Evolutionary conservation across 1,139 yeast species (phyloP), one percentile per base, ranked within the genome.

Genomic region (Pichia sp.): DNA sequence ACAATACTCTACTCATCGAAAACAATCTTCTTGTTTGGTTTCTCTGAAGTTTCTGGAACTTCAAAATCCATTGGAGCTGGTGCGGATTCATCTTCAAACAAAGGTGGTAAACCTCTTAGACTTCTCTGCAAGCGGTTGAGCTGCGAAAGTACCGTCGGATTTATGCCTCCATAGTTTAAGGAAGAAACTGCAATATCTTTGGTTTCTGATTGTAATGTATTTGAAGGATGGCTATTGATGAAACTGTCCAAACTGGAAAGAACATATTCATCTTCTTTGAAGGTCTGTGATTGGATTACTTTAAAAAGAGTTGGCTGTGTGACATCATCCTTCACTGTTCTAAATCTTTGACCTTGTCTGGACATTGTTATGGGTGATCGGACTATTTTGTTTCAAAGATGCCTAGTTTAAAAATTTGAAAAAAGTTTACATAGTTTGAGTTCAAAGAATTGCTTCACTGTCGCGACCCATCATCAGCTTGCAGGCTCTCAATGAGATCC

Each of bases 41-140:
- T 43, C 18, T n/a, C 21, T 18, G 32, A 12, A 5, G 40, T 41
- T 9, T 35, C 42, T 10, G 39, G 46, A 48, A 53, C 38, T 38
- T 54, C 43, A 55, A 43, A 38, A 5, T 38, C 39, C 3, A 18
- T 23, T 10, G 35, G 22, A 18, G 42, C 15, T 21, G 34, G 34
- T 50, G 51, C 30, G 14, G 36, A 11, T 21, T 36, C 44, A 8
- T 49, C 53, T n/a, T 49, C 55, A 33, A 52, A 51, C 39, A 71
- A 55, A 12, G 80, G 80, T 6, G 80, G 79, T 44, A 75, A 63
- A 1, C 81, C 81, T 56, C 79, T 63, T 49, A 75, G 65, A 48
- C 72, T 77, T 63, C 80, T 68, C 52, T 74, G 79, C 35, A 74
- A 64, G 55, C 81, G 67, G 52, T 66, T 72, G 52, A 75, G 61